Percentiles rank a stretch among this genome's conserved stretches.
phyloP scores from a whole-genome alignment of 169 alveolate genomes.

The Theileria parva region DNA sequence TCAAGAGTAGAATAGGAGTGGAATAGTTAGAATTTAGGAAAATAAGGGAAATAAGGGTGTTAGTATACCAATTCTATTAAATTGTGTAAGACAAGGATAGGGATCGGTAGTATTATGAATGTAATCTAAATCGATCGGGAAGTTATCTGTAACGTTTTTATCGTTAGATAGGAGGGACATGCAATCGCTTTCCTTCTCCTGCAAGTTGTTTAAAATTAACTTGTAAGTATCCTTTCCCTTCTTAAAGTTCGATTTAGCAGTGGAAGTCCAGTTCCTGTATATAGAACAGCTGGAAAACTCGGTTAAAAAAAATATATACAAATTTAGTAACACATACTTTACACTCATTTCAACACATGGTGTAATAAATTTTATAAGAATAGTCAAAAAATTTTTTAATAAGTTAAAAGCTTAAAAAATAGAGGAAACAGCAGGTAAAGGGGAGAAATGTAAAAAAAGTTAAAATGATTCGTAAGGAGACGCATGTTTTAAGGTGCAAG shows the following conservation, averaged over 20 bases:
- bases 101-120: conserved; percentile 5
- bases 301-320: too few species aligned
- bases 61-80: background rate
- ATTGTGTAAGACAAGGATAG: conserved; percentile 10
- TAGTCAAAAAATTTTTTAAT: too few species aligned
- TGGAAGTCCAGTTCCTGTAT: conserved; percentile 37
- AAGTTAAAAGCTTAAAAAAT: too few species aligned
- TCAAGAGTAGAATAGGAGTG: too few species aligned
- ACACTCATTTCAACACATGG: too few species aligned
- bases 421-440: too few species aligned
- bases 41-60: too few species aligned
- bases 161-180: conserved; percentile 6
- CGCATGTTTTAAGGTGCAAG: background rate
- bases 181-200: conserved; percentile 51
- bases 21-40: too few species aligned
- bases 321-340: too few species aligned
- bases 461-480: background rate
- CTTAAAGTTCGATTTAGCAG: conserved; percentile 29
- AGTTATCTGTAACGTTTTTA: background rate
- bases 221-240: conserved; percentile 49
- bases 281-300: background rate
- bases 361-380: too few species aligned
- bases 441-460: too few species aligned
- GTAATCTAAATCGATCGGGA: conserved; percentile 14
- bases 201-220: conserved; percentile 13